phyloP scores from a whole-genome alignment of 2,329 filamentous ascomycete genomes.

The Alternaria arbusti region DNA sequence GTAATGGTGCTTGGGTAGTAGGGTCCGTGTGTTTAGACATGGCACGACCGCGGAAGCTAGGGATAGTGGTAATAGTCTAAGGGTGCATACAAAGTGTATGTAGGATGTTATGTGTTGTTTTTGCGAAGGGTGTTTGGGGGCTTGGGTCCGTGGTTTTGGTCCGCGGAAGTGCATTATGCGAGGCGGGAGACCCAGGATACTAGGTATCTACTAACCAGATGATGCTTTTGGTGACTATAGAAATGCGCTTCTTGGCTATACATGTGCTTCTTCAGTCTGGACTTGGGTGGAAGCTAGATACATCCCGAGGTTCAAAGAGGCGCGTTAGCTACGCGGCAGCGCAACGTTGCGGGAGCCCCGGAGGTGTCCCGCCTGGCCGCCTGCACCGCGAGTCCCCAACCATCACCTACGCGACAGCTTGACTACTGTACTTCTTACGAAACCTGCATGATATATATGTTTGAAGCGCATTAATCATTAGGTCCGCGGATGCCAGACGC shows the following conservation, averaged over 20 bases:
- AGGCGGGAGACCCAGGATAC: background rate
- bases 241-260: background rate
- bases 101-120: no score
- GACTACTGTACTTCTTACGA: no score
- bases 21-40: no score
- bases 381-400: no score
- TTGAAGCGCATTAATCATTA: no score
- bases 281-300: background rate
- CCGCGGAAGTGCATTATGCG: background rate
- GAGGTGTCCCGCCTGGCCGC: background rate
- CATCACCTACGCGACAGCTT: no score
- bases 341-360: background rate
- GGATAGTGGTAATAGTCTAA: background rate
- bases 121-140: background rate
- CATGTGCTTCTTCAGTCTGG: background rate
- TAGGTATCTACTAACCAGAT: background rate
- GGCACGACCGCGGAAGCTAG: background rate
- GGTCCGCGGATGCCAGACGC: no score
- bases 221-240: no score
- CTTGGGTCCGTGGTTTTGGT: background rate
- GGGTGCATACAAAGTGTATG: background rate
- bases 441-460: no score
- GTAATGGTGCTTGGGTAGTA: no score
- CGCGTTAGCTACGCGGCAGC: background rate
- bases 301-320: background rate